phyloP scores from a whole-genome alignment of 2,329 filamentous ascomycete species.

The Hypoxylon sp. region DNA sequence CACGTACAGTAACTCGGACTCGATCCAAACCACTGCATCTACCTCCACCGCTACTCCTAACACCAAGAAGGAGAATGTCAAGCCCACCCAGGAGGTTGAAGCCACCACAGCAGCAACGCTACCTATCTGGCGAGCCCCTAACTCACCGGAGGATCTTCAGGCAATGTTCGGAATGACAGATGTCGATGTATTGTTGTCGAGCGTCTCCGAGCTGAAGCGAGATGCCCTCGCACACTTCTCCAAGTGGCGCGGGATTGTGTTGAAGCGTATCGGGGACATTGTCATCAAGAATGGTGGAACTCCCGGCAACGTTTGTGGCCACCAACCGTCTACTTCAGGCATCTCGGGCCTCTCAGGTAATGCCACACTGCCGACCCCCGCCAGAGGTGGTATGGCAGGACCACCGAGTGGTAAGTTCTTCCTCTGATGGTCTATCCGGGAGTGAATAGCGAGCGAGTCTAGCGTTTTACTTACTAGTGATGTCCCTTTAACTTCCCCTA shows the following conservation, averaged over 20 bases:
- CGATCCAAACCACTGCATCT: conserved; percentile 20
- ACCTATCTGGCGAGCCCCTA: conserved; percentile 49
- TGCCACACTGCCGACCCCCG: conserved; percentile 56
- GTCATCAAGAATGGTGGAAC: conserved; percentile 63
- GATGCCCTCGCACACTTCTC: conserved; percentile 80
- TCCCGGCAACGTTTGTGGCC: conserved; percentile 46
- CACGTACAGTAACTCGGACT: conserved; percentile 49
- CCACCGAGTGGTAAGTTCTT: conserved; percentile 57
- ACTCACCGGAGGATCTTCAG: conserved; percentile 52
- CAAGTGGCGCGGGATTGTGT: conserved; percentile 82
- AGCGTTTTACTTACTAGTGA: conserved; percentile 32
- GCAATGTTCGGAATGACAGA: conserved; percentile 58
- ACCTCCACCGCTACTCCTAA: not conserved
- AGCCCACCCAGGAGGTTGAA: not conserved
- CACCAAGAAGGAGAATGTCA: conserved; percentile 46
- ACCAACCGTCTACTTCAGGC: conserved; percentile 34
- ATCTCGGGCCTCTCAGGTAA: conserved; percentile 46
- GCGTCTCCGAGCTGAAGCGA: conserved; percentile 75
- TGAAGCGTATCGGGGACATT: conserved; percentile 79
- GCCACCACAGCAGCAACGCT: conserved; percentile 7
- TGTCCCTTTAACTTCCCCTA: not conserved
- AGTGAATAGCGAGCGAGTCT: conserved; percentile 27
- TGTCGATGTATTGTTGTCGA: conserved; percentile 46
- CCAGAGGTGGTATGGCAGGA: conserved; percentile 53
- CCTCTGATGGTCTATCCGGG: conserved; percentile 36